Evolutionary conservation across 1,139 yeast species (phyloP).

Genomic region (Lodderomyces metapsilosis): DNA sequence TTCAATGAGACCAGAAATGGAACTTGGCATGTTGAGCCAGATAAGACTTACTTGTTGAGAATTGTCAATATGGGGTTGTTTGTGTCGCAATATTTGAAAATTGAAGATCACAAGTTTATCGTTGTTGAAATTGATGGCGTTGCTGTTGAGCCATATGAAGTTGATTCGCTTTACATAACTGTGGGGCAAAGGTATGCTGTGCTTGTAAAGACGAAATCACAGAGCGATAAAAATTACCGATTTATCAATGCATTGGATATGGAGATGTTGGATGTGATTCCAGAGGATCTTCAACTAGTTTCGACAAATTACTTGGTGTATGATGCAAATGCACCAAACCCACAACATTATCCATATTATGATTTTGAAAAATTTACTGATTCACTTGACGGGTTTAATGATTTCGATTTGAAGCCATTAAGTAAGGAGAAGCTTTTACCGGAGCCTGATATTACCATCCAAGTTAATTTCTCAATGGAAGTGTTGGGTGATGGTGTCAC

Average conservation of each 20-base stretch:
- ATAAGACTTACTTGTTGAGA: slow-evolving; percentile 76
- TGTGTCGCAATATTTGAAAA: slow-evolving; percentile 78
- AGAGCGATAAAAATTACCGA: slow-evolving; percentile 59
- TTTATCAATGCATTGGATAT: slow-evolving; percentile 76
- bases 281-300: slow-evolving; percentile 61
- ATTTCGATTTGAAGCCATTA: slow-evolving; percentile 61
- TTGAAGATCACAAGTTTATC: slow-evolving; percentile 80
- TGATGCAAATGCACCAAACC: slow-evolving; percentile 40
- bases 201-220: slow-evolving; percentile 65
- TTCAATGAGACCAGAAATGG: slow-evolving; percentile 76
- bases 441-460: slow-evolving; percentile 66
- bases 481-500: slow-evolving; percentile 79
- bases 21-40: slow-evolving; percentile 72
- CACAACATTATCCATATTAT: slow-evolving; percentile 26
- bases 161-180: slow-evolving; percentile 61
- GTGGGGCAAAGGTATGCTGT: slow-evolving; percentile 81
- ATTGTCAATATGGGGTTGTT: slow-evolving; percentile 83
- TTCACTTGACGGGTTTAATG: slow-evolving; percentile 56
- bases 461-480: slow-evolving; percentile 71
- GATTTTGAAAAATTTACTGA: slow-evolving; percentile 39
- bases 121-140: slow-evolving; percentile 86
- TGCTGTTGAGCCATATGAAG: slow-evolving; percentile 62
- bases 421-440: slow-evolving; percentile 50
- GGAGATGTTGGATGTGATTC: slow-evolving; percentile 74
- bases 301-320: slow-evolving; percentile 73